phyloP scores from a whole-genome alignment of 2,329 filamentous ascomycete species.

The Calonectria pseudoturangicola region DNA sequence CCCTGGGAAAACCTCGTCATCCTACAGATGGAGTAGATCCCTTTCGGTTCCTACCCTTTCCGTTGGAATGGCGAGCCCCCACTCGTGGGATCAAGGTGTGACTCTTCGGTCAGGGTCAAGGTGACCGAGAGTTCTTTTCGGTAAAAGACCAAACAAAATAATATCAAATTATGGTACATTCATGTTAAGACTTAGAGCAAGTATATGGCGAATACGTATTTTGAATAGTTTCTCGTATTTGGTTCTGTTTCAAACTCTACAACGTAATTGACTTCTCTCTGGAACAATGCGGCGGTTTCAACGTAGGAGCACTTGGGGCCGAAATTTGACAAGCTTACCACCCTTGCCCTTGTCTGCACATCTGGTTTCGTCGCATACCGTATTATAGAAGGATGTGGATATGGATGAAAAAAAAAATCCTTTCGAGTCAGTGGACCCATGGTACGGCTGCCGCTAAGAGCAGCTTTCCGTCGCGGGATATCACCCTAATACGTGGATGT shows the following conservation, averaged over 20 bases:
- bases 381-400: not conserved
- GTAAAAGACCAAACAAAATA: not conserved
- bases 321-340: not conserved
- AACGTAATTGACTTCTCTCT: no score
- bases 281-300: no score
- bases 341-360: slow-evolving; percentile 27
- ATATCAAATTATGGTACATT: no score
- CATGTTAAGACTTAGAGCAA: no score
- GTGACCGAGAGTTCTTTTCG: not conserved
- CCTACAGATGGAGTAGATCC: slow-evolving; percentile 11
- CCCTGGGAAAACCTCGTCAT: slow-evolving; percentile 30
- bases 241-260: no score
- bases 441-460: not conserved
- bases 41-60: slow-evolving; percentile 21
- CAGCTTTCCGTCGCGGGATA: slow-evolving; percentile 11
- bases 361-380: slow-evolving; percentile 2
- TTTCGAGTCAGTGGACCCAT: slow-evolving; percentile 10
- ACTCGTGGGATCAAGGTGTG: not conserved
- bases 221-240: no score
- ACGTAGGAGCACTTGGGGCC: no score
- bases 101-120: slow-evolving; percentile 32
- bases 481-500: slow-evolving; percentile 12
- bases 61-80: not conserved
- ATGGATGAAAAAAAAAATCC: slow-evolving; percentile 20
- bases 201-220: no score